Evolutionary conservation across 768 basidiomycete genomes (phyloP).

Genomic region (Tulasnella sp.): DNA sequence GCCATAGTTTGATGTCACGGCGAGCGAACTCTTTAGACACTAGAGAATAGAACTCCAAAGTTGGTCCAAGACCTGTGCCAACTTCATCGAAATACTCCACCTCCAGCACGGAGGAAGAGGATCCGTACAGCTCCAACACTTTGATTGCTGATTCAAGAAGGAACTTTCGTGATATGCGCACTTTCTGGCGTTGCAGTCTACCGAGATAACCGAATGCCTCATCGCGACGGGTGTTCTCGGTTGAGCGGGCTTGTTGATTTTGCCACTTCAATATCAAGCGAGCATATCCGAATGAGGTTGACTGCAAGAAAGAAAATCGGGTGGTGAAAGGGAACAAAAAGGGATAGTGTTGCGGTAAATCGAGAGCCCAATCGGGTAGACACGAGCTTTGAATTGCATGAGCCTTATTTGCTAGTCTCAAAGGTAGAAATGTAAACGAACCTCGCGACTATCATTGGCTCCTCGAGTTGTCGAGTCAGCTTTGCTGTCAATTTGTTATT

Average conservation of each 20-base stretch:
- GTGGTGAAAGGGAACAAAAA: slow-evolving; percentile 99
- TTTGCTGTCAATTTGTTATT: slow-evolving; percentile 98
- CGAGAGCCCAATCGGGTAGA: slow-evolving; percentile 92
- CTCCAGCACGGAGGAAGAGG: slow-evolving; percentile 84
- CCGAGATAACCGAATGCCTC: slow-evolving; percentile 89
- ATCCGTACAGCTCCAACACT: slow-evolving; percentile 92
- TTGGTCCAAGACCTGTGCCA: slow-evolving; percentile 93
- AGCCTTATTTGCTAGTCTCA: slow-evolving; percentile 2
- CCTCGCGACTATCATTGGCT: slow-evolving; percentile 99
- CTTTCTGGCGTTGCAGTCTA: slow-evolving; percentile 87
- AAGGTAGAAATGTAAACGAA: slow-evolving; percentile 27
- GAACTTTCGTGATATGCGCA: slow-evolving; percentile 88
- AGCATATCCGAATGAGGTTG: slow-evolving; percentile 94
- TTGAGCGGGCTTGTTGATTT: slow-evolving; percentile 59
- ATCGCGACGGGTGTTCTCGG: slow-evolving; percentile 71
- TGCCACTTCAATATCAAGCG: slow-evolving; percentile 93
- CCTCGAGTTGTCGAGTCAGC: slow-evolving; percentile 91
- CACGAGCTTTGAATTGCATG: slow-evolving; percentile 50
- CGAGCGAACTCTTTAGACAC: slow-evolving; percentile 92
- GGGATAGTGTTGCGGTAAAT: slow-evolving; percentile 90
- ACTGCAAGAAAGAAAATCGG: slow-evolving; percentile 92
- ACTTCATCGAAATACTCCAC: slow-evolving; percentile 99
- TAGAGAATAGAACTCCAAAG: slow-evolving; percentile 95
- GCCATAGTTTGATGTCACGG: slow-evolving; percentile 80
- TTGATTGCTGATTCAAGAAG: slow-evolving; percentile 93